Evolutionary conservation across 768 basidiomycete species (phyloP), one percentile per base, ranked within the genome.

Genomic region (Amanita pseudoporphyria): DNA sequence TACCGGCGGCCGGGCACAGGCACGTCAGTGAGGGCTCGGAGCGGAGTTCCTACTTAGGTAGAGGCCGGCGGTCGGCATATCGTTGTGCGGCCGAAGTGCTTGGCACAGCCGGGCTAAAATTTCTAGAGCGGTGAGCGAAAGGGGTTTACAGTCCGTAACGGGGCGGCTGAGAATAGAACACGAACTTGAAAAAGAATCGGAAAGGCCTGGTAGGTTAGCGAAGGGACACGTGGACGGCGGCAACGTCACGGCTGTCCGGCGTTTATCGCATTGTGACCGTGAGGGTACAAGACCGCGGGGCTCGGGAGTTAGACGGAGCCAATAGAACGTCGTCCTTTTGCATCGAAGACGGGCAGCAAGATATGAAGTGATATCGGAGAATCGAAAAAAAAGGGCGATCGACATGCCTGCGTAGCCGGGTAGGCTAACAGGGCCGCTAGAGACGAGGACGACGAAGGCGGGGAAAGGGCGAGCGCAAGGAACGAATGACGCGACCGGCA

Each of bases 401-500:
- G 26, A 28, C 26, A 28, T 7, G 26, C 7, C 26, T 7, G 7
- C 26, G 26, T 4, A 28, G 26, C 26, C 4, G 7, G 26, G 26
- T 7, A 28, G 26, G 26, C 26, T 28, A 28, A 28, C 26, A 28
- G 26, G 26, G 7, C 7, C 4, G 26, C n/a, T n/a, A n/a, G 4
- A 6, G 7, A 16, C 36, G 38, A 14, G 19, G 41, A 28, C 26
- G 41, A 43, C 14, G 26, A 28, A 28, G 41, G 41, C 19, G 45
- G 45, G 35, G 31, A 16, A 6, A 10, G 40, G n/a, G 40, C n/a
- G 40, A 2, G n/a, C 12, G 40, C 6, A 45, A 32, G 46, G 35
- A 9, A 47, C 33, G 46, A 22, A 37, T 36, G 46, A 38, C 35
- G 46, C 46, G 46, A 38, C 9, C 30, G 37, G 49, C 16, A 43